Conservation (phyloP, 371 early-diverging fungal species). For the Synchytrium microbalum region DNA sequence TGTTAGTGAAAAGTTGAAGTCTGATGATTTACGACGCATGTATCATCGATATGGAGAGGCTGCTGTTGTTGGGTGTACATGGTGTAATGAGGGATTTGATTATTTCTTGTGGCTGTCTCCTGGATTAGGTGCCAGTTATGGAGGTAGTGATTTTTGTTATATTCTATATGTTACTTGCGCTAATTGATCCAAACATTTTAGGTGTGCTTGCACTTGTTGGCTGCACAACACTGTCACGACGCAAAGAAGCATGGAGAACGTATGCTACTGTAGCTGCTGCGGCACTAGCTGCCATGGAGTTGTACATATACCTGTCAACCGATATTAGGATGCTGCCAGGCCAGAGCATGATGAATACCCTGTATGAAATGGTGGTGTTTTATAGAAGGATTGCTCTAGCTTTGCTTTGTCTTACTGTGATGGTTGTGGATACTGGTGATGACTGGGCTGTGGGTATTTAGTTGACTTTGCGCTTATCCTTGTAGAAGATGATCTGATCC, state of each 20-base stretch:
- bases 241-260: neutral
- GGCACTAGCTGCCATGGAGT: neutral
- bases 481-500: too few species aligned
- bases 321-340: neutral
- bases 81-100: neutral
- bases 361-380: neutral
- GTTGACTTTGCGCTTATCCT: too few species aligned
- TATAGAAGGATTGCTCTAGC: neutral
- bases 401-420: neutral
- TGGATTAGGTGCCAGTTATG: neutral
- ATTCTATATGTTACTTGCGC: too few species aligned
- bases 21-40: neutral
- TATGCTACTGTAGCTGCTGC: neutral
- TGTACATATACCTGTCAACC: neutral
- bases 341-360: neutral
- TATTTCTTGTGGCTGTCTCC: conserved; percentile 1
- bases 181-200: too few species aligned
- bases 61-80: conserved; percentile 1
- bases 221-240: neutral
- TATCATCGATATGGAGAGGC: conserved; percentile 1
- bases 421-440: neutral
- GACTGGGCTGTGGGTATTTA: neutral
- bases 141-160: too few species aligned
- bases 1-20: neutral
- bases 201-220: neutral